Conservation (phyloP, 1,284 basidiomycete genomes). For the Dichomitus squalens region DNA sequence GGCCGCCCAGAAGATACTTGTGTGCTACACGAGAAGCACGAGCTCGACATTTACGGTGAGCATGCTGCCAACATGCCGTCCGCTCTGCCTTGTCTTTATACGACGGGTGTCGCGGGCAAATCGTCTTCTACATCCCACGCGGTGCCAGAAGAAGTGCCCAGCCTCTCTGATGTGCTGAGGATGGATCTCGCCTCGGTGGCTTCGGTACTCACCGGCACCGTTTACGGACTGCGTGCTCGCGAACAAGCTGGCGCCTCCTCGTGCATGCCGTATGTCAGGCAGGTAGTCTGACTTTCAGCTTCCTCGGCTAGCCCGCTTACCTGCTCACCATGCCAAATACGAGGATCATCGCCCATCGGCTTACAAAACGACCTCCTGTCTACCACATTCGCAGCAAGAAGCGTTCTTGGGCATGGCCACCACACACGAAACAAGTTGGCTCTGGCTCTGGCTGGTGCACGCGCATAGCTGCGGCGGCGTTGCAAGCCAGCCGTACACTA, state of each 20-base stretch:
- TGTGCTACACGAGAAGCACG: no score
- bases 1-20: no score
- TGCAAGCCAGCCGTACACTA: background rate
- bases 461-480: background rate
- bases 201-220: no score
- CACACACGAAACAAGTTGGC: background rate
- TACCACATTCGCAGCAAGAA: background rate
- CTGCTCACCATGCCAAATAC: background rate
- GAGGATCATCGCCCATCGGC: background rate
- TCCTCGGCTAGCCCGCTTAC: background rate
- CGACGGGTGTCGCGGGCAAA: no score
- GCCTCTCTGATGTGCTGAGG: no score
- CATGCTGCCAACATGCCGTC: no score
- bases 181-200: no score
- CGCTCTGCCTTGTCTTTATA: no score
- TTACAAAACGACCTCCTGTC: background rate
- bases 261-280: background rate
- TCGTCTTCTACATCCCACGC: no score
- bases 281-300: background rate
- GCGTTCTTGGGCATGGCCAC: background rate
- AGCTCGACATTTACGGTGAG: no score
- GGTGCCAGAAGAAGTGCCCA: no score
- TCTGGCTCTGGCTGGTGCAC: background rate
- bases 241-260: background rate
- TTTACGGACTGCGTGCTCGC: background rate